Evolutionary conservation across 306 rosid genomes (phyloP).

Genomic region (Styphnolobium japonicum): DNA sequence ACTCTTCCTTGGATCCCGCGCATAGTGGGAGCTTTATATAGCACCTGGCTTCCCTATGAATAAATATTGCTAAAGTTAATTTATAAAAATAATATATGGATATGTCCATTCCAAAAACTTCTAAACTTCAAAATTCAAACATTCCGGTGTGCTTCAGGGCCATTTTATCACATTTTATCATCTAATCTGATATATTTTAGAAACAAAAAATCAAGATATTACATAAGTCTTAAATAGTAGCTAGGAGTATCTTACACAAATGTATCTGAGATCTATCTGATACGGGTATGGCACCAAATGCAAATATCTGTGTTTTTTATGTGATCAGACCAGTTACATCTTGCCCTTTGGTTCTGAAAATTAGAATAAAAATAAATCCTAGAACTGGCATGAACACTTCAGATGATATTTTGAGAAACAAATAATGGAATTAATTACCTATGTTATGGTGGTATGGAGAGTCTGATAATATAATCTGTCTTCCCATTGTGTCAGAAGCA

Average conservation of each 20-base stretch:
- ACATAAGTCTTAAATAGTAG: background rate
- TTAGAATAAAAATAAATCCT: background rate
- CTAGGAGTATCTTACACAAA: background rate
- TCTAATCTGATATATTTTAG: background rate
- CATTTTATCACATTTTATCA: background rate
- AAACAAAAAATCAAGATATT: background rate
- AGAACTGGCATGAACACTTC: background rate
- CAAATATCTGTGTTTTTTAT: background rate
- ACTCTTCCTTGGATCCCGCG: too few species aligned
- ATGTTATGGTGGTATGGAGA: background rate
- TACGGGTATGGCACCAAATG: background rate
- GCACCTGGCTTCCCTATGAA: too few species aligned
- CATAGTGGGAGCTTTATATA: too few species aligned
- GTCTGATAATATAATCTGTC: background rate
- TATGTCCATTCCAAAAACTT: background rate
- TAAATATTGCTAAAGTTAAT: background rate
- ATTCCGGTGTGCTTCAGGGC: background rate
- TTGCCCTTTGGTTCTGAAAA: background rate
- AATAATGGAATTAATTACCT: background rate
- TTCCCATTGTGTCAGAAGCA: background rate
- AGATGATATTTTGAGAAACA: background rate
- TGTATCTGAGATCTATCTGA: background rate
- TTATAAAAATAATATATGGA: background rate
- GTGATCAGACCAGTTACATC: background rate
- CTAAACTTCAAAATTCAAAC: background rate